phyloP scores from a whole-genome alignment of 768 basidiomycete genomes.

The Jaapia argillacea region DNA sequence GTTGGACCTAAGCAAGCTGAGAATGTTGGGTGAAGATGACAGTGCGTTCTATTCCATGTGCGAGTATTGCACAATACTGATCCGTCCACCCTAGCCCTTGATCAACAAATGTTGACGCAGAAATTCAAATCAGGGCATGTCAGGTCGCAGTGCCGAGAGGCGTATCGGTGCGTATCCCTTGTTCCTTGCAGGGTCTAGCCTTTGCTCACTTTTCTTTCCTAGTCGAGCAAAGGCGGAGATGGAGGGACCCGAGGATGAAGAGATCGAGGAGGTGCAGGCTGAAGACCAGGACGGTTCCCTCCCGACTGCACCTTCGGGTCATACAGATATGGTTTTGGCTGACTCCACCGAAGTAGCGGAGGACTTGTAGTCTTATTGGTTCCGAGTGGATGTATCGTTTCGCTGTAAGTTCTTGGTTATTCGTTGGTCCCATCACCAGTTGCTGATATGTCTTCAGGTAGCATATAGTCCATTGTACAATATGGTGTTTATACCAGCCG shows the following conservation, averaged over 20 bases:
- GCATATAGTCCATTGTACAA: no score
- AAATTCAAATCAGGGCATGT: constrained; percentile 46
- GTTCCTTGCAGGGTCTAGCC: background rate
- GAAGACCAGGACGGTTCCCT: background rate
- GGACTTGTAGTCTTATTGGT: background rate
- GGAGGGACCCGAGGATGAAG: constrained; percentile 22
- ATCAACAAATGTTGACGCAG: constrained; percentile 23
- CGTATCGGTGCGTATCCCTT: constrained; percentile 42
- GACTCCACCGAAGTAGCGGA: background rate
- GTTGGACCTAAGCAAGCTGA: constrained; percentile 44
- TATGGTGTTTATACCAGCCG: no score
- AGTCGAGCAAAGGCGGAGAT: constrained; percentile 38
- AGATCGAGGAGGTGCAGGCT: background rate
- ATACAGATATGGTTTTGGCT: background rate
- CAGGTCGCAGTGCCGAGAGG: constrained; percentile 47
- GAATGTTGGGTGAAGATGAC: constrained; percentile 56
- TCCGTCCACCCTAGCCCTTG: background rate
- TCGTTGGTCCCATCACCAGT: no score
- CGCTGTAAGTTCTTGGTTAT: background rate
- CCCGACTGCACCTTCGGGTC: background rate
- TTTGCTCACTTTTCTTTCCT: background rate
- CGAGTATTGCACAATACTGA: background rate
- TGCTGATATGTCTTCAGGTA: no score
- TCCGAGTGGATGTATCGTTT: background rate
- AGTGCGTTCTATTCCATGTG: constrained; percentile 31